Conservation (phyloP, 2,329 filamentous ascomycete species). For the Fusarium caatingaense region DNA sequence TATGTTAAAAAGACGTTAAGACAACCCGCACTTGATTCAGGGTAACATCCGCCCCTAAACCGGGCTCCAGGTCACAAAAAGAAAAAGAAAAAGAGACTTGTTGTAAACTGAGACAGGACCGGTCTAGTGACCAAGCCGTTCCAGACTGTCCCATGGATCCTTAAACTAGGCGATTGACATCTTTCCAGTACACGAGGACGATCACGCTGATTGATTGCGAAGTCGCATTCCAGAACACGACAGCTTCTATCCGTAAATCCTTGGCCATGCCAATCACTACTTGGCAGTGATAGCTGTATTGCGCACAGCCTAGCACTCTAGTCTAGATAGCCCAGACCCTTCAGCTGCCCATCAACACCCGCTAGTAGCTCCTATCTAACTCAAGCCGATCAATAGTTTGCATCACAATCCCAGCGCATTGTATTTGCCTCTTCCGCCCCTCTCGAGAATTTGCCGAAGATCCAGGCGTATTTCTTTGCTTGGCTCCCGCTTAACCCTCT, state of each 20-base stretch:
- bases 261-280: slow-evolving; percentile 14
- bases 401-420: slow-evolving; percentile 50
- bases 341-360: slow-evolving; percentile 23
- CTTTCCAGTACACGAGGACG: slow-evolving; percentile 12
- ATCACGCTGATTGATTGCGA: slow-evolving; percentile 20
- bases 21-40: slow-evolving; percentile 23
- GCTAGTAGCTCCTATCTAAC: slow-evolving; percentile 26
- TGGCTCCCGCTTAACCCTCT: slow-evolving; percentile 20
- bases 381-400: background rate
- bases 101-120: slow-evolving; percentile 30
- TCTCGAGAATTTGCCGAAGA: slow-evolving; percentile 45
- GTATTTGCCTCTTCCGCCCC: slow-evolving; percentile 50
- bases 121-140: slow-evolving; percentile 18
- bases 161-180: slow-evolving; percentile 4
- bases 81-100: background rate
- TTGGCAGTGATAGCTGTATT: slow-evolving; percentile 26
- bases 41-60: slow-evolving; percentile 20
- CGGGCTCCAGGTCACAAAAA: background rate
- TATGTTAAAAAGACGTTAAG: slow-evolving; percentile 15
- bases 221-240: slow-evolving; percentile 43
- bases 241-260: slow-evolving; percentile 13
- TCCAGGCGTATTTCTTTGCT: slow-evolving; percentile 36
- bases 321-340: slow-evolving; percentile 19
- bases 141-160: slow-evolving; percentile 5
- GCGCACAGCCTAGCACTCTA: slow-evolving; percentile 3